Evolutionary conservation across 495 filamentous ascomycete species (phyloP).

Genomic region (Penicillium simplicissimum): DNA sequence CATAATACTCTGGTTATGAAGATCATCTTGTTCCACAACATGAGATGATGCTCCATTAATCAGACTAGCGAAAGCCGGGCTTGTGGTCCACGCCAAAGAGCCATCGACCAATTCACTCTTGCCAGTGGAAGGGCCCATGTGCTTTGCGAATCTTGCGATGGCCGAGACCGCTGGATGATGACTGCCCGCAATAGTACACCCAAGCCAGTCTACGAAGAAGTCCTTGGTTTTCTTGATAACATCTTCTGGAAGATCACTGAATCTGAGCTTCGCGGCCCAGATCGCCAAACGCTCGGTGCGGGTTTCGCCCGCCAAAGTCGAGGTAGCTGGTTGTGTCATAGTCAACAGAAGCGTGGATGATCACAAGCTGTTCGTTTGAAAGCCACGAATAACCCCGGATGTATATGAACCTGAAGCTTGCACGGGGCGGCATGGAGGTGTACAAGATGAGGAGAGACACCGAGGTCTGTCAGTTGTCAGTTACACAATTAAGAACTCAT

Average conservation of each 20-base stretch:
- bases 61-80: slow-evolving; percentile 37
- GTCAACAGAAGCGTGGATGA: background rate
- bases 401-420: background rate
- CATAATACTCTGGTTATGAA: slow-evolving; percentile 42
- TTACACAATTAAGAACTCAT: background rate
- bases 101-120: slow-evolving; percentile 37
- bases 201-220: slow-evolving; percentile 37
- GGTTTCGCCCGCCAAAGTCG: slow-evolving; percentile 4
- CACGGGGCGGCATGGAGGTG: background rate
- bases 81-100: slow-evolving; percentile 22
- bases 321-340: slow-evolving; percentile 10
- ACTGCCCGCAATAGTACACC: slow-evolving; percentile 39
- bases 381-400: background rate
- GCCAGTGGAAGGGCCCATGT: slow-evolving; percentile 36
- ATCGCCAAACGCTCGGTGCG: slow-evolving; percentile 28
- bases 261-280: slow-evolving; percentile 30
- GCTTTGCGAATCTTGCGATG: slow-evolving; percentile 27
- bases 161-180: slow-evolving; percentile 35
- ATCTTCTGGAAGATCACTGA: slow-evolving; percentile 30
- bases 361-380: background rate
- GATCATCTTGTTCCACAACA: slow-evolving; percentile 43
- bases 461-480: background rate
- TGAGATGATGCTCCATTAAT: slow-evolving; percentile 39
- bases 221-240: slow-evolving; percentile 39
- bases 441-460: slow-evolving; percentile 4